Base-by-base conservation (phyloP, 371 early-diverging fungal genomes). In the Syncephalastrum monosporum region DNA sequence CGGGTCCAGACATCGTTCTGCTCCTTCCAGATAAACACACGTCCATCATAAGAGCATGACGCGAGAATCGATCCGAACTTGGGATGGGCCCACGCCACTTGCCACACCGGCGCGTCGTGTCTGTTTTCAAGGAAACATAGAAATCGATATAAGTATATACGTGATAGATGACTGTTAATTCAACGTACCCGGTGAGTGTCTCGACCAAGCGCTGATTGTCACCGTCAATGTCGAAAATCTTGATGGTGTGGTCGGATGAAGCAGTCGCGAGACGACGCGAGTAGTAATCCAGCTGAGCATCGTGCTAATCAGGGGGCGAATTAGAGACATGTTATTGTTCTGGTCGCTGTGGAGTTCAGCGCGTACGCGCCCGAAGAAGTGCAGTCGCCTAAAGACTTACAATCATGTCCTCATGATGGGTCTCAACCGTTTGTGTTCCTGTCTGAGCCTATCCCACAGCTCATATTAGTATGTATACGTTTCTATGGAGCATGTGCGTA, bases 61-160 rank as follows among this genome's bases (percentile, higher is more conserved):
- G 97, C 99, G 45, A 98, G 80, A 49, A 97, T 88, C 60, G 83
- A 89, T 50, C 97, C 97, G 70, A 91, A 97, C 73, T 96, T 95
- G 42, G 99, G 99, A 68, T 98, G 99, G 5, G 96, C 96, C 99
- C 99, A 98, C 13, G 95, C 81, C n/a, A 98, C 94, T 74, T 96
- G 96, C 99, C 99, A 98, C n/a, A 98, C 97, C 4, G 99, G 99
- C 13, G 97, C 98, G 53, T 92, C 90, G 68, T 98, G 97, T 16
- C 95, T 92, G 50, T 19, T 24, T 27, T 1, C 38, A 21, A 2
- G 21, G 21, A 21, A 21, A 21, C 21, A 2, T 21, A 21, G 2
- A 21, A 21, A 21, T 21, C 21, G 21, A 21, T 21, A 21, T 21
- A 21, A 21, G 21, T 21, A 27, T 27, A 27, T 27, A 27, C 4